Evolutionary conservation across 2,329 filamentous ascomycete genomes (phyloP).

Genomic region (Ophiostoma piceae): DNA sequence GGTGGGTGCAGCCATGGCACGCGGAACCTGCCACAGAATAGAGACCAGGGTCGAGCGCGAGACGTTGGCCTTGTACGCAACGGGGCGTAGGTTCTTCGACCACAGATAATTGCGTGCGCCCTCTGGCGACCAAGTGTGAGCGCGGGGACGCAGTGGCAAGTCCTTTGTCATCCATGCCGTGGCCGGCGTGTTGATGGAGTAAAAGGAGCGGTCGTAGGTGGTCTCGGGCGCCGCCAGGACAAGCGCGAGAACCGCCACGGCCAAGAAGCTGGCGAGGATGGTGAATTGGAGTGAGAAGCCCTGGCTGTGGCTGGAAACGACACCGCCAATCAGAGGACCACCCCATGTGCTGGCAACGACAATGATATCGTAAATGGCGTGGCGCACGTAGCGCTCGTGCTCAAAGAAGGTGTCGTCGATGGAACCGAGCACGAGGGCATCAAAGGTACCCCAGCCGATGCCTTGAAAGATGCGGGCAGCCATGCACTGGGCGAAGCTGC

Average conservation of each 20-base stretch:
- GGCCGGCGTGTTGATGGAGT: constrained; percentile 25
- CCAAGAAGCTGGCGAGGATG: constrained; percentile 47
- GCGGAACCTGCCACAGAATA: constrained; percentile 37
- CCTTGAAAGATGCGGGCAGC: constrained; percentile 51
- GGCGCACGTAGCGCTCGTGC: constrained; percentile 46
- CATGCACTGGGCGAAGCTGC: constrained; percentile 42
- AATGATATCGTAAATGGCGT: constrained; percentile 43
- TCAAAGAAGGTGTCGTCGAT: constrained; percentile 56
- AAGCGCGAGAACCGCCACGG: constrained; percentile 39
- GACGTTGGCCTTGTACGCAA: constrained; percentile 32
- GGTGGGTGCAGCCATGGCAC: constrained; percentile 47
- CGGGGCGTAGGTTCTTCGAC: not conserved
- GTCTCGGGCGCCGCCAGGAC: constrained; percentile 50
- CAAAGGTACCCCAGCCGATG: constrained; percentile 55
- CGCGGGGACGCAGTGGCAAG: constrained; percentile 30
- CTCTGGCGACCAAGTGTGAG: not conserved
- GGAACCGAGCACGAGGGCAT: constrained; percentile 47
- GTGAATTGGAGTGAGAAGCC: constrained; percentile 44
- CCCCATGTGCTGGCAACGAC: constrained; percentile 48
- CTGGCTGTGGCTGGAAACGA: constrained; percentile 27
- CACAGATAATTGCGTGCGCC: constrained; percentile 26
- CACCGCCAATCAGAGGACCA: constrained; percentile 49
- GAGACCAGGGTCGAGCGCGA: not conserved
- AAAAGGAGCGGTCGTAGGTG: constrained; percentile 42
- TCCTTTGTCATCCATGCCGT: constrained; percentile 32